Base-by-base conservation (phyloP, 257 asterid species). In the Solanum sparsipilum region DNA sequence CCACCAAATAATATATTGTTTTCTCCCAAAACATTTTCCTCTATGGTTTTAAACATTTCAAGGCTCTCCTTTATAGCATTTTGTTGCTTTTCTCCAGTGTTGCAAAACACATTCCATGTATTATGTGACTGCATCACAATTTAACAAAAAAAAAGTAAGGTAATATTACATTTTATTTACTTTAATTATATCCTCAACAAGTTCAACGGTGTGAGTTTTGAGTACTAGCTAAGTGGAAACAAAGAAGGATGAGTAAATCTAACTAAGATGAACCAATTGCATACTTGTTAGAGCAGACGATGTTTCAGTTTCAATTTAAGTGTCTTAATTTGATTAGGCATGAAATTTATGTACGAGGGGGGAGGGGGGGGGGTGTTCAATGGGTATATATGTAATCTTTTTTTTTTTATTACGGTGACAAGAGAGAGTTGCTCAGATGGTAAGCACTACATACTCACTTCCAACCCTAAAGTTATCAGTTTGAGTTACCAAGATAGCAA, bases 11-110 rank as follows among this genome's bases (percentile, higher is more conserved):
- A 46, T n/a, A 44, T 79, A 32, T 16, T 31, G 1, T 79, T 44
- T 79, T 27, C 85, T 44, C 85, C 85, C 39, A 79, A 79, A 7
- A 27, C 67, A 79, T 44, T 79, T 79, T 79, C 85, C 67, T 44
- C 85, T 5, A 79, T 27, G n/a, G 18, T 44, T 79, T 79, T 46
- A 9, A 79, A 35, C 85, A 79, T 79, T 79, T 79, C 39, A 48
- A 79, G 34, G 39, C 27, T 79, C 67, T 81, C 85, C 8, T 46
- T 81, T 81, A 81, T 44, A 36, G 67, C 67, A 27, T 46, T 81
- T 81, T 81, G 67, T 81, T 81, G 85, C 29, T 81, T 46, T 21
- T 46, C 85, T 27, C 85, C 85, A 46, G 39, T 81, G 39, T 16
- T 9, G 39, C 85, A 81, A 46, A 81, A 81, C 3, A 81, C 85